These are phyloP conservation scores for Poronia punctata DNA, from an alignment of 495 filamentous ascomycete species.

Conservation along the genomic window DNA sequence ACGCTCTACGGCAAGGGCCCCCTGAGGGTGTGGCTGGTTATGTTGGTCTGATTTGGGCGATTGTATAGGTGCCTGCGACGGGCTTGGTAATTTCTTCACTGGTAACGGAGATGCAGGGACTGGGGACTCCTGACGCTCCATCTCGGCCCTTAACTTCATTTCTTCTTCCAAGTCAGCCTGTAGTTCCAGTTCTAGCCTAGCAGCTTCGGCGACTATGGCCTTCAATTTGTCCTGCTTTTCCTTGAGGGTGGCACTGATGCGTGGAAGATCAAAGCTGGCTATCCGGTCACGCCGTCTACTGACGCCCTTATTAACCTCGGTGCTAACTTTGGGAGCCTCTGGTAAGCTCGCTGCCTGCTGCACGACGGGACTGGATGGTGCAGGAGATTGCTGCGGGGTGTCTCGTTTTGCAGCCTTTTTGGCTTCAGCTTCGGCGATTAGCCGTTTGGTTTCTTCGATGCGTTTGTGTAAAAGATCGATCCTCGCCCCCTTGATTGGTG, in stretches of 20 bases:
- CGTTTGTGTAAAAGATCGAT: conserved; percentile 59
- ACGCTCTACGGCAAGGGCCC: no score
- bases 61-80: no score
- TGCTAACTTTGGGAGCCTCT: conserved; percentile 4
- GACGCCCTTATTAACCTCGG: conserved; percentile 16
- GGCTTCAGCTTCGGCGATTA: conserved; percentile 70
- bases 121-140: conserved; percentile 45
- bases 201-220: conserved; percentile 49
- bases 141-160: conserved; percentile 46
- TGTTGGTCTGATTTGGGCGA: no score
- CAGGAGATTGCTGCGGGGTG: conserved; percentile 18
- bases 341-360: conserved; percentile 14
- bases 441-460: conserved; percentile 67
- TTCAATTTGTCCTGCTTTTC: conserved; percentile 45
- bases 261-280: conserved; percentile 48
- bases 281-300: conserved; percentile 47
- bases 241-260: conserved; percentile 49
- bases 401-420: conserved; percentile 39
- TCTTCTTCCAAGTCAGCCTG: conserved; percentile 37
- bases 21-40: background rate
- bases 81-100: conserved; percentile 19
- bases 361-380: conserved; percentile 16
- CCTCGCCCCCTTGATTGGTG: conserved; percentile 29
- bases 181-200: conserved; percentile 52
- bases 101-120: conserved; percentile 32